Base-by-base conservation (phyloP, 2,329 filamentous ascomycete genomes). In the Dactylellina sp. region DNA sequence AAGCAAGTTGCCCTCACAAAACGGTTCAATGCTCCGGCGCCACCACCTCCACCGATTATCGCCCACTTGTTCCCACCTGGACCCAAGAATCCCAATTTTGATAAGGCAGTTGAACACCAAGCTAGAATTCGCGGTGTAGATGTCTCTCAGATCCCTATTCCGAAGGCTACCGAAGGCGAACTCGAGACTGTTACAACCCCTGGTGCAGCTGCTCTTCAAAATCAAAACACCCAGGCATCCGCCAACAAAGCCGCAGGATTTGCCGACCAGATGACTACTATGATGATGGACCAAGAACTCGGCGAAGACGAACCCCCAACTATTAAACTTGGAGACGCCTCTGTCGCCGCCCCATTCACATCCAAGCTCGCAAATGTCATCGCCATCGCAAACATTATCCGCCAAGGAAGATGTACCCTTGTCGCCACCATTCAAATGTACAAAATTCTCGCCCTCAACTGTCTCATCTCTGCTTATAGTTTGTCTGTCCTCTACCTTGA, bases 351-450 rank as follows among this genome's bases (percentile, higher is more conserved):
- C 0, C 95, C 95, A 0, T 99, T 99, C 82, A 99, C 95, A 0
- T 97, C 92, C 81, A 99, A 99, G 84, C 87, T 99, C 46, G 91
- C 93, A 78, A 97, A 99, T 79, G 95, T 99, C 71, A 88, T 99
- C 78, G 95, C 95, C 39, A 93, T 99, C 70, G 94, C 95, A 59
- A 99, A 99, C 83, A 99, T 99, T 79, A 95, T 99, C 79, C 91
- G 95, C 70, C 95, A 99, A 84, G 95, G 95, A 68, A 91, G 95
- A 75, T 99, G 95, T 84, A 99, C 95, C 6, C 88, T 99, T 18
- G 95, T 99, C 62, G 95, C 95, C 32, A 99, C 95, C 0, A 98
- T 99, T 77, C 95, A 99, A 84, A 99, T 99, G 94, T 99, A 99
- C 88, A 99, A 97, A 86, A 99, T 99, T 79, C 87, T 99, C 57